phyloP scores from a whole-genome alignment of 371 early-diverging fungal species.

The Choanephora cucurbitarum region DNA sequence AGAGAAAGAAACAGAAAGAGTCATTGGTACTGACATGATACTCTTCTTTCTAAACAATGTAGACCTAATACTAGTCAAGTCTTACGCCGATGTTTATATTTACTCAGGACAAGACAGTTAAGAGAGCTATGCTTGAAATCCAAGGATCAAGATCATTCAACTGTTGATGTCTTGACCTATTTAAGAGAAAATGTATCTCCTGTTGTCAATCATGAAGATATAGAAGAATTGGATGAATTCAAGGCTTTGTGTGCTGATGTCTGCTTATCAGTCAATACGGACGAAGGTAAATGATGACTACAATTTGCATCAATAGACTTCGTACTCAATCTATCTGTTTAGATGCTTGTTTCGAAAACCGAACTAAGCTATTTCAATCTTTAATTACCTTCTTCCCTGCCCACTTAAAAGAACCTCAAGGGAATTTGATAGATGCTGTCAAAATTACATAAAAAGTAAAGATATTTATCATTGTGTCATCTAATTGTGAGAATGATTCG shows the following conservation, averaged over 20 bases:
- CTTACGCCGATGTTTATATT: constrained; percentile 60
- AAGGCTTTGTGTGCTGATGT: constrained; percentile 62
- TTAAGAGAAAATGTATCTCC: constrained; percentile 65
- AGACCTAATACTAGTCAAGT: constrained; percentile 67
- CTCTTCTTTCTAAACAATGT: too few species aligned
- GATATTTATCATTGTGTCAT: neutral
- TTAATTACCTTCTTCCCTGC: constrained; percentile 73
- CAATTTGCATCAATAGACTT: too few species aligned
- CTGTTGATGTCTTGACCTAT: constrained; percentile 49
- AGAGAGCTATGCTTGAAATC: constrained; percentile 58
- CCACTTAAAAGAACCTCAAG: constrained; percentile 73
- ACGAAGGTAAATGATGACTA: neutral
- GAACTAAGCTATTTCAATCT: constrained; percentile 64
- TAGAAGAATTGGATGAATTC: constrained; percentile 66
- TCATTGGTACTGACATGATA: too few species aligned
- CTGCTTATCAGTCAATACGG: constrained; percentile 30
- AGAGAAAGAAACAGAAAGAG: neutral
- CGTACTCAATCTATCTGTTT: neutral
- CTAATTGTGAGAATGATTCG: neutral
- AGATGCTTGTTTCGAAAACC: constrained; percentile 19
- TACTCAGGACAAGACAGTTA: constrained; percentile 70
- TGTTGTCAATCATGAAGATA: constrained; percentile 68
- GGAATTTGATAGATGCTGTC: constrained; percentile 69
- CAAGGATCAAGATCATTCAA: neutral
- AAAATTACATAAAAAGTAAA: constrained; percentile 31